Base-by-base conservation (phyloP, 179 eudicot species). In the Actinidia chinensis region DNA sequence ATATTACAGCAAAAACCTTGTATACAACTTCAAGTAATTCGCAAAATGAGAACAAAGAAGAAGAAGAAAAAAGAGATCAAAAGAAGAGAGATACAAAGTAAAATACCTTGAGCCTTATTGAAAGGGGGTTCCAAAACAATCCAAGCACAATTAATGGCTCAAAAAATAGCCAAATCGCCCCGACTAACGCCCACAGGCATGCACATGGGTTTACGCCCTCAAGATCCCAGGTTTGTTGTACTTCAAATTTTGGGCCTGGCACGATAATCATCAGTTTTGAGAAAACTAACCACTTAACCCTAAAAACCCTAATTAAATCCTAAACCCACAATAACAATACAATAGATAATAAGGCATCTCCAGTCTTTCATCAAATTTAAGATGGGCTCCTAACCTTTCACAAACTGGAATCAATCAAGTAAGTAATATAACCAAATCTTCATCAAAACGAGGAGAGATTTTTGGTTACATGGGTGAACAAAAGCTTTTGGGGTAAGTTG, bases 201-300 rank as follows among this genome's bases (percentile, higher is more conserved):
- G 98, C 51, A 81, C 84, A 64, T 87, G 76, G 76, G 76, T 65
- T 79, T 93, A 66, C 97, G 68, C 98, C 98, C 87, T 89, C 67
- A 93, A 83, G 66, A 89, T 69, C 59, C 98, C 98, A 1, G 97
- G 98, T 81, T 87, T 91, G n/a, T n/a, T n/a, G 84, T 93, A 95
- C 90, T 93, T 95, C 85, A 95, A n/a, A 70, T 18, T 93, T 93
- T 0, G 98, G 93, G 64, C 98, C 98, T 92, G 83, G 67, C 47
- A 77, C n/a, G 17, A 6, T 40, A 42, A 56, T 73, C 22, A 56
- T 23, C 66, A 54, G 1, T 15, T 52, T 71, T 5, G 2, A 12
- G 10, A 1, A 69, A 51, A 17, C 11, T 4, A 51, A 13, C n/a
- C n/a, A n/a, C n/a, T 61, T 61, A 74, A 75, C 52, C 68, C 76